A percentile compares a stretch with the other conserved stretches of the same genome.
Conservation (phyloP, 139 green algal genomes). For the Desmodesmus armatus region DNA sequence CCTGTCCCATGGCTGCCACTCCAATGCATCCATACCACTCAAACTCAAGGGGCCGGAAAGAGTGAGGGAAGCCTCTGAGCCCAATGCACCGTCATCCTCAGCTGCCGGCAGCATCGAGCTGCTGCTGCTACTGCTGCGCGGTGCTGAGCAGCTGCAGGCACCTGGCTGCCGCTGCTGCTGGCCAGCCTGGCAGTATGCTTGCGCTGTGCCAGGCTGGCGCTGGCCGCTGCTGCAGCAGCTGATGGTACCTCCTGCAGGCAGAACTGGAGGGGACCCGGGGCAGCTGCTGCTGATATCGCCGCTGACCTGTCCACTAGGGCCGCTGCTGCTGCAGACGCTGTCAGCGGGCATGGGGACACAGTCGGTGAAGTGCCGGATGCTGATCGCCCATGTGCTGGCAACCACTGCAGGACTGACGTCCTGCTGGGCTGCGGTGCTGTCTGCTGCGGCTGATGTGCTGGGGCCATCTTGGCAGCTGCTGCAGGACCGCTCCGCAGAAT, state of each 20-base stretch:
- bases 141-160: not conserved
- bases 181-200: not conserved
- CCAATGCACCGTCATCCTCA: not conserved
- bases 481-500: not conserved
- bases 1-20: constrained; percentile 24
- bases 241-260: no score
- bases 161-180: not conserved
- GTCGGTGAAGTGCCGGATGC: constrained; percentile 40
- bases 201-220: not conserved
- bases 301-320: not conserved
- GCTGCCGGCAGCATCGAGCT: not conserved
- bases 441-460: constrained; percentile 1
- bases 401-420: not conserved
- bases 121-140: constrained; percentile 36
- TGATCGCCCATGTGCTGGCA: constrained; percentile 10
- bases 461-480: not conserved
- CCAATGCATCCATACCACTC: constrained; percentile 17
- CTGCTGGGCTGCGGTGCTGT: not conserved
- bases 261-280: not conserved
- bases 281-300: not conserved
- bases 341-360: constrained; percentile 26
- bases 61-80: constrained; percentile 1
- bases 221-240: not conserved
- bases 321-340: constrained; percentile 38
- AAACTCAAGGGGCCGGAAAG: constrained; percentile 11